Conservation (phyloP, 345 rosid genomes). For the Populus pruinosa region DNA sequence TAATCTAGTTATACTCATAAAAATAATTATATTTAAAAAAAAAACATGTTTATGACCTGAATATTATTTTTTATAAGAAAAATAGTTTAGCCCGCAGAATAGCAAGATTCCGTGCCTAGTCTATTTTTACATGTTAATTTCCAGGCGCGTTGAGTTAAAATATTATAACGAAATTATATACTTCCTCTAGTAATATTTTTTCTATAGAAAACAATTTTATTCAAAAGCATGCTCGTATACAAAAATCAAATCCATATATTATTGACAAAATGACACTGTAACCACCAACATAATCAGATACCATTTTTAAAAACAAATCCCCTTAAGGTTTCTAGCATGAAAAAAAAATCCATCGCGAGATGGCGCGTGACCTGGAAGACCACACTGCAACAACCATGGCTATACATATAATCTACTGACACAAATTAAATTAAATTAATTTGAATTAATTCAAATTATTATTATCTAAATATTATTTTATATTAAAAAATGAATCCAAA, state of each 20-base stretch:
- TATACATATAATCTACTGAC: not conserved
- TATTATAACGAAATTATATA: too few species aligned
- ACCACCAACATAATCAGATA: constrained; percentile 10
- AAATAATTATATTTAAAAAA: too few species aligned
- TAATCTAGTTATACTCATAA: fast-evolving
- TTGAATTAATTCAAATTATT: too few species aligned
- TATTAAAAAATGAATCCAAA: too few species aligned
- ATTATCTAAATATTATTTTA: constrained; percentile 6
- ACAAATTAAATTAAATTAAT: not conserved
- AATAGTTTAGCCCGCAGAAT: too few species aligned
- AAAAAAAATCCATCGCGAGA: constrained; percentile 23
- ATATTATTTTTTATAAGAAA: too few species aligned
- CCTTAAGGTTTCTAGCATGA: not conserved
- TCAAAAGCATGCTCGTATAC: not conserved
- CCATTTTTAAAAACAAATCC: constrained; percentile 2
- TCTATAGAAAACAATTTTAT: not conserved
- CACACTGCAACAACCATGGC: not conserved
- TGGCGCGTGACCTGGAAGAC: constrained; percentile 1
- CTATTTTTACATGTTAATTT: too few species aligned
- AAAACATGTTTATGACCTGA: too few species aligned
- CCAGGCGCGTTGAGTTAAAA: too few species aligned
- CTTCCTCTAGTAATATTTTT: too few species aligned
- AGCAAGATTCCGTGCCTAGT: too few species aligned
- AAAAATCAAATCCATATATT: not conserved
- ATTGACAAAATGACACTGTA: not conserved